Evolutionary conservation across 305 asterid genomes (phyloP), one percentile per base, ranked within the genome.

Genomic region (Ajuga reptans): DNA sequence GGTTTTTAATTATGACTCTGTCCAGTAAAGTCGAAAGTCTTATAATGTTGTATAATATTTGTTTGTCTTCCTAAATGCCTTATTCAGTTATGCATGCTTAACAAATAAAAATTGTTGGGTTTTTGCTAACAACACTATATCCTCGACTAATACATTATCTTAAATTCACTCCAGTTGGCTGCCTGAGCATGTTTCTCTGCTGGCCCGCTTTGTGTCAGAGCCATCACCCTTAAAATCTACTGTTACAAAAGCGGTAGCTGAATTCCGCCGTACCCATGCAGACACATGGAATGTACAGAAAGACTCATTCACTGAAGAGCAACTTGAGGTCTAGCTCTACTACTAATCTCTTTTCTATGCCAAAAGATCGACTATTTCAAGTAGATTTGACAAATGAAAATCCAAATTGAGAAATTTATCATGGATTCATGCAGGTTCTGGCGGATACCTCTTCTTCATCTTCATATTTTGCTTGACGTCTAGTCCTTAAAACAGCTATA

Each of bases 231-330:
- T 91, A 64, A 94, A 94, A 81, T 91, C 98, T 17, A 91, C 98
- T 1, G 98, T 91, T 54, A 94, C 98, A 31, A 94, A 94, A 82
- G 99, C 99, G 1, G 82, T 94, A 72, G 99, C 99, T 56, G 99
- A 94, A 67, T 94, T 94, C 70, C 96, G 98, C 6, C 96, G 99
- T 53, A 91, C 99, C 72, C 99, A 94, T 80, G 98, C 99, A 41
- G 99, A 94, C 81, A 91, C 95, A 52, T 94, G 99, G 99, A 91
- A 84, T 75, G 78, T 94, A 77, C 97, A 94, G 50, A 94, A 91
- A 83, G 97, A 91, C 73, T 78, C 84, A 27, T 91, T 94, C 76
- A 91, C 89, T 4, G 99, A 94, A 82, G 98, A 91, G 65, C 98
- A 94, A 76, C 99, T 94, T 47, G 99, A 94, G 99, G 99, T 94